These are phyloP conservation scores for Heliosperma pusillum DNA, from an alignment of 148 eudicot species.

Conservation along the genomic window DNA sequence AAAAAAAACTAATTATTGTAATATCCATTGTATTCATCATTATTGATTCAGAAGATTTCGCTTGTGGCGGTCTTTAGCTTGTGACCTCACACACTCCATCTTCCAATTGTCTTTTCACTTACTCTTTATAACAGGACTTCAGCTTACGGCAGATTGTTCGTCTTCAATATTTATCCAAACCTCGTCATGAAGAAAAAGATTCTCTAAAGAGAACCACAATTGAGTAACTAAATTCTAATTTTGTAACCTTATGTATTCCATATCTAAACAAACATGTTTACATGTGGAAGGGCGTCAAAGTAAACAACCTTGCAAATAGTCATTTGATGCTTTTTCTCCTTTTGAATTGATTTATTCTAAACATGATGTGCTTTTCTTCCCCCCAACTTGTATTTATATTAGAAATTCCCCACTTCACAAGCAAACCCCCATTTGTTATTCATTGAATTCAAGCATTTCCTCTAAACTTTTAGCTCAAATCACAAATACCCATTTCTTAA, in stretches of 20 bases:
- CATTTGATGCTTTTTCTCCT: background rate
- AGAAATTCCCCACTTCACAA: background rate
- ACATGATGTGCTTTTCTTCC: background rate
- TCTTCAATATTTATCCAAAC: no score
- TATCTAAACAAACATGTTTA: slow-evolving; percentile 1
- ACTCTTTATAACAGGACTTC: no score
- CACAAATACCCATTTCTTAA: background rate
- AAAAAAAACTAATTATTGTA: no score
- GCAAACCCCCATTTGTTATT: background rate
- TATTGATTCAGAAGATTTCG: no score
- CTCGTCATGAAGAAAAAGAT: no score
- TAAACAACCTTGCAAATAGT: background rate
- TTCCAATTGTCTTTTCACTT: no score
- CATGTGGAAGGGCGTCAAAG: slow-evolving; percentile 5
- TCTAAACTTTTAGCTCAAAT: background rate
- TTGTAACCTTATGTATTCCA: background rate
- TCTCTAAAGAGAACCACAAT: background rate
- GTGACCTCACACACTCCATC: no score
- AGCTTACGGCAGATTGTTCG: no score
- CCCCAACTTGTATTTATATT: slow-evolving; percentile 1
- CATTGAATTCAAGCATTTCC: slow-evolving; percentile 1
- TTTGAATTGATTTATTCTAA: background rate
- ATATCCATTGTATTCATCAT: no score
- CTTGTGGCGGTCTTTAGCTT: no score
- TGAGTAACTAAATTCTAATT: background rate